phyloP scores from a whole-genome alignment of 2,329 filamentous ascomycete species.

The Knufia petricola region DNA sequence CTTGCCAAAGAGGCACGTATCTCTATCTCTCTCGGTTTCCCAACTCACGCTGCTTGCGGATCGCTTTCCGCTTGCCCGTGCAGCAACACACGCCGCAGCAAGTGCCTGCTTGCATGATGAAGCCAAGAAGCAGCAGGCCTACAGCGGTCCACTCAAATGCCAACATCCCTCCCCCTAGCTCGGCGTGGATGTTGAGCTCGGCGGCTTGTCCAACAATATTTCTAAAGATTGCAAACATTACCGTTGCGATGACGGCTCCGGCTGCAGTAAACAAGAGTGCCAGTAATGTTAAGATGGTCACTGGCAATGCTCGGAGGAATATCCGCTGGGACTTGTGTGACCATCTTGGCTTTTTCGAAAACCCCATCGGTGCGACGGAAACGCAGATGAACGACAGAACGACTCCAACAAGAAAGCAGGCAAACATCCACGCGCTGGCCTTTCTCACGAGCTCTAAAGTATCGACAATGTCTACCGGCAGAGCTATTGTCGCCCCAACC shows the following conservation, averaged over 20 bases:
- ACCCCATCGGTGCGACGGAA: constrained; percentile 49
- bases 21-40: not conserved
- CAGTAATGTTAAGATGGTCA: constrained; percentile 59
- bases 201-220: constrained; percentile 59
- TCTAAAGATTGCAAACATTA: constrained; percentile 73
- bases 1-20: no score
- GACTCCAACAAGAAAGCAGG: constrained; percentile 65
- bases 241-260: constrained; percentile 66
- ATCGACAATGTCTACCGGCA: constrained; percentile 63
- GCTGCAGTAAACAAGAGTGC: constrained; percentile 58
- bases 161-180: constrained; percentile 65
- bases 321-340: constrained; percentile 30
- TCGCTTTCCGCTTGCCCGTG: constrained; percentile 26
- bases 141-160: constrained; percentile 82
- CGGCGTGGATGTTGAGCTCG: constrained; percentile 65
- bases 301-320: constrained; percentile 49
- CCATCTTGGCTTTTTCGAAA: constrained; percentile 27
- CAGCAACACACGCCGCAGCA: constrained; percentile 57
- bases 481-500: constrained; percentile 68
- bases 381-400: constrained; percentile 64
- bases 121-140: constrained; percentile 57
- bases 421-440: constrained; percentile 80
- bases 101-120: constrained; percentile 62
- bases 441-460: constrained; percentile 65
- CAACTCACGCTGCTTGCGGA: not conserved